Evolutionary conservation across 495 filamentous ascomycete genomes (phyloP).

Genomic region (Aspergillus campestris): DNA sequence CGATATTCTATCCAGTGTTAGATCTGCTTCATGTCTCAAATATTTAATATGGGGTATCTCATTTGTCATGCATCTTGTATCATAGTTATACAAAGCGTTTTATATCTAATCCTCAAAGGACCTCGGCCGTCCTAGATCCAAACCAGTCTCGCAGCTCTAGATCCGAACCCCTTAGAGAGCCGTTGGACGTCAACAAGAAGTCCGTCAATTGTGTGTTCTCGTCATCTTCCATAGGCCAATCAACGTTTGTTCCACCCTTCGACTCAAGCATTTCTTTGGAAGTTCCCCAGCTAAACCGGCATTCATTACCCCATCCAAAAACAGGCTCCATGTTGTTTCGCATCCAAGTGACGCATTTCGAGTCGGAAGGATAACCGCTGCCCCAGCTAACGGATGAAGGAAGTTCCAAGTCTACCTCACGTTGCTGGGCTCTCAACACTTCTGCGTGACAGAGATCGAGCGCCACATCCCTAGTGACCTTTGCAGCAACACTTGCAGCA

Average conservation of each 20-base stretch:
- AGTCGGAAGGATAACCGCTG: constrained; percentile 88
- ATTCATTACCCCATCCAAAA: constrained; percentile 92
- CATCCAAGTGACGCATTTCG: constrained; percentile 71
- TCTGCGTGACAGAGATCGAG: constrained; percentile 65
- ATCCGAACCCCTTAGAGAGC: constrained; percentile 14
- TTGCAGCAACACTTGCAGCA: constrained; percentile 88
- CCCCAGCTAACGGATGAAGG: constrained; percentile 56
- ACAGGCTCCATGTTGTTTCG: constrained; percentile 80
- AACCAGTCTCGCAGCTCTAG: constrained; percentile 35
- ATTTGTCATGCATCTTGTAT: constrained; percentile 2
- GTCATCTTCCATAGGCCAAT: constrained; percentile 74
- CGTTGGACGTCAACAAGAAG: constrained; percentile 46
- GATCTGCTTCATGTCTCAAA: neutral
- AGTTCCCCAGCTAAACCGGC: constrained; percentile 91
- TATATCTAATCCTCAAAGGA: constrained; percentile 14
- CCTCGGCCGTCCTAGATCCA: constrained; percentile 27
- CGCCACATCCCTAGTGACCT: constrained; percentile 87
- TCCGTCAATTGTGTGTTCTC: constrained; percentile 63
- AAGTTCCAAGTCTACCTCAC: neutral
- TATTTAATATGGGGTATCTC: constrained; percentile 3
- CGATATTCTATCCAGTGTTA: too few relatives aligned
- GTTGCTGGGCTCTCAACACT: constrained; percentile 16
- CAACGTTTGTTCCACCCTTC: constrained; percentile 55
- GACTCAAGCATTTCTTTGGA: constrained; percentile 85
- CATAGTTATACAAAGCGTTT: neutral